Base-by-base conservation (phyloP, 2,329 filamentous ascomycete genomes). In the Epichloe scottii region DNA sequence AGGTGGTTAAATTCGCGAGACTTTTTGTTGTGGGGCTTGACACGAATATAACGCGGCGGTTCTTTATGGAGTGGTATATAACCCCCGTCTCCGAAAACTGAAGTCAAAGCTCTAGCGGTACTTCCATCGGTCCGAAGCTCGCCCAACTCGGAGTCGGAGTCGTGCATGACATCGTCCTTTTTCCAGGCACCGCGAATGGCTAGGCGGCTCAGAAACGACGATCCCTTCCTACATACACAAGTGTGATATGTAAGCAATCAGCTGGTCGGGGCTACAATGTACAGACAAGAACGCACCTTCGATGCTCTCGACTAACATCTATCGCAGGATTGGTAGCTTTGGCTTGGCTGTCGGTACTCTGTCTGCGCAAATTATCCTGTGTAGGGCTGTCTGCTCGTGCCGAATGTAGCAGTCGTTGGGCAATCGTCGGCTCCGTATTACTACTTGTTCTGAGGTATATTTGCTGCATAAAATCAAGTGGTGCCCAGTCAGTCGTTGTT, bases 1-100 rank as follows among this genome's bases (percentile, higher is more conserved):
- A 95, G 74, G 45, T 83, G 84, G 63, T 93, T 82, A 62, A 97
- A 96, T 50, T 91, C 85, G 58, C 81, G 82, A 21, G 77, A 73
- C 61, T 85, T 89, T 68, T 95, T 95, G 66, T 89, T 82, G 62
- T 88, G 83, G 1, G 84, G 72, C 56, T 84, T 82, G 53, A 95
- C 85, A 57, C 89, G 88, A 60, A 97, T 93, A 62, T 97, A 97
- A 26, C 87, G 82, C 2, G 90, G 89, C 3, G 91, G 90, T 50
- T 90, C 87, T 57, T 93, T 93, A 62, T 94, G 84, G 55, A 84
- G 81, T 7, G 93, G 91, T 51, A 89, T 88, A 66, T 85, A 97
- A 53, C 89, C 85, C 50, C 70, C 76, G 26, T 79, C 78, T 49
- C 80, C 85, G 61, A 87, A 77, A 48, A 85, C 79, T 53, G 88